phyloP scores from a whole-genome alignment of 1,284 basidiomycete genomes.

The Ceratobasidium papillatum region DNA sequence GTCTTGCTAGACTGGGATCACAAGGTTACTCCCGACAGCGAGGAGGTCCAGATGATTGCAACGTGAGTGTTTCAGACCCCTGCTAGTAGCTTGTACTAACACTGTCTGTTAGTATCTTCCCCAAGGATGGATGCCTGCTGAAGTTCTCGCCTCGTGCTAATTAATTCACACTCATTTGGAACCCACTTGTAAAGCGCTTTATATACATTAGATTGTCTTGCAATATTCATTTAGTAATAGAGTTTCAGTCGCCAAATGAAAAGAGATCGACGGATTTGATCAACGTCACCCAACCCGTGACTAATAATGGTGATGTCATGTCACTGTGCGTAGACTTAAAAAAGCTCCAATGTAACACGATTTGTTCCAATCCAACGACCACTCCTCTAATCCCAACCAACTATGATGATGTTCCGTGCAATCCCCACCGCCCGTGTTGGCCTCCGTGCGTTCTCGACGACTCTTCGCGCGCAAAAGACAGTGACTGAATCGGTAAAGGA shows the following conservation, averaged over 20 bases:
- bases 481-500: slow-evolving; percentile 37
- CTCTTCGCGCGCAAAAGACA: slow-evolving; percentile 12
- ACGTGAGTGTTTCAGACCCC: slow-evolving; percentile 55
- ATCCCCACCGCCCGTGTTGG: slow-evolving; percentile 11
- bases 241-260: slow-evolving; percentile 5
- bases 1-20: slow-evolving; percentile 91
- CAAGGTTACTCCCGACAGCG: slow-evolving; percentile 77
- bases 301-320: slow-evolving; percentile 2
- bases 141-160: slow-evolving; percentile 70
- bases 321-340: not conserved
- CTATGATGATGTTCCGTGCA: slow-evolving; percentile 21
- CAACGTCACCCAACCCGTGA: not conserved
- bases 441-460: slow-evolving; percentile 33
- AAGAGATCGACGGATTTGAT: not conserved
- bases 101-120: slow-evolving; percentile 71
- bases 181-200: not conserved
- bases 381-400: not conserved
- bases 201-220: slow-evolving; percentile 27
- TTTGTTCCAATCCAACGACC: not conserved
- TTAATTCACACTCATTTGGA: slow-evolving; percentile 1
- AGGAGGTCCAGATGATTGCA: slow-evolving; percentile 90
- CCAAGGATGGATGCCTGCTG: slow-evolving; percentile 88
- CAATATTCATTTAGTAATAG: not conserved
- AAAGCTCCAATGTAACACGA: not conserved
- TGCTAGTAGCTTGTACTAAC: not conserved